phyloP scores from a whole-genome alignment of 805 yeast species.

The Saturnispora bothae region DNA sequence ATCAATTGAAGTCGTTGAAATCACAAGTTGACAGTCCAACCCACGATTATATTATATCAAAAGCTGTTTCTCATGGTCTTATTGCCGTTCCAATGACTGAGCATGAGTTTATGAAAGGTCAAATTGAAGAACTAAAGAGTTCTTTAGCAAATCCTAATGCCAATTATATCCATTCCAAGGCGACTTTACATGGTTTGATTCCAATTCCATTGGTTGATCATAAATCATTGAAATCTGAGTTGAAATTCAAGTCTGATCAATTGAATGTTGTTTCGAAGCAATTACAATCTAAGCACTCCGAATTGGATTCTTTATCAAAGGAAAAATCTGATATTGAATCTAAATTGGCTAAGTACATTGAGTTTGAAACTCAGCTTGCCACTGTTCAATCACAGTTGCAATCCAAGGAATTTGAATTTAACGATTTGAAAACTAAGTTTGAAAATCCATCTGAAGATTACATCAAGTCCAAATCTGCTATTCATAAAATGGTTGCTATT shows the following conservation, averaged over 20 bases:
- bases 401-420: conserved; percentile 5
- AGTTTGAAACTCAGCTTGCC: neutral
- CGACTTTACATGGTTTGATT: conserved; percentile 21
- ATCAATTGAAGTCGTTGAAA: neutral
- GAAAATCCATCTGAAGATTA: conserved; percentile 11
- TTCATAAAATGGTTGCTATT: conserved; percentile 25
- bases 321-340: neutral
- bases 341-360: conserved; percentile 3
- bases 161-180: conserved; percentile 23
- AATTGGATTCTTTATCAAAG: conserved; percentile 2
- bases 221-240: conserved; percentile 8
- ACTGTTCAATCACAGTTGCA: neutral
- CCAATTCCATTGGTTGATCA: conserved; percentile 20
- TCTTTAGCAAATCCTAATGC: conserved; percentile 25
- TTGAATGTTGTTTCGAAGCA: conserved; percentile 1
- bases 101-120: conserved; percentile 16
- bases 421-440: neutral
- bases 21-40: neutral
- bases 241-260: conserved; percentile 4
- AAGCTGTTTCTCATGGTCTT: conserved; percentile 2
- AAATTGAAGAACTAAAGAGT: conserved; percentile 8
- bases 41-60: conserved; percentile 7
- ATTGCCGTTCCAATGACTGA: conserved; percentile 17
- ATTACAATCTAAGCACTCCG: neutral
- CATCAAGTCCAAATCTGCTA: conserved; percentile 22